Evolutionary conservation across 306 rosid species (phyloP), one percentile per base, ranked within the genome.

Genomic region (Potentilla sterilis): DNA sequence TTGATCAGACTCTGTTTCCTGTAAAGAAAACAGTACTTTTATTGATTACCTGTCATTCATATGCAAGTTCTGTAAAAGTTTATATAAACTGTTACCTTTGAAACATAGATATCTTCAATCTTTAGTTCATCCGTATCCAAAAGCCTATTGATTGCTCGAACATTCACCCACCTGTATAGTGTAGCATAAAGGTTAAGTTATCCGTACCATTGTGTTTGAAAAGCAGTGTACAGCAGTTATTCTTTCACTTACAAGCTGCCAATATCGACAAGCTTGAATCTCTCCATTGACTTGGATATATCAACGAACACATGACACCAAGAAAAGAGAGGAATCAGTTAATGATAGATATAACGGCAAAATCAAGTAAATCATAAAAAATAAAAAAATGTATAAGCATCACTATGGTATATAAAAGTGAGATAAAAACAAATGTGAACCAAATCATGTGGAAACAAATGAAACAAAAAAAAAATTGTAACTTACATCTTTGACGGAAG

Each of bases 221-320:
- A 16, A 46, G 70, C 48, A 79, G 9, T n/a, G 44, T 41, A 72
- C 19, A 68, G 69, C 49, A 79, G 74, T 34, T 22, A 32, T 73
- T 57, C 41, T n/a, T 68, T 72, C 70, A 88, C 97, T 88, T 72
- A 92, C 96, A 81, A 80, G 86, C 73, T 86, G 42, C 84, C 80
- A 69, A 90, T 87, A 80, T 92, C 88, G 43, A 86, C 40, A 67
- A 92, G 86, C 81, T 89, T 89, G 88, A 83, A 88, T 35, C 75
- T 75, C 55, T 78, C 89, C 79, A 18, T 81, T 68, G 66, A 81
- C 93, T 92, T 78, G 78, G 75, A 80, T 75, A 68, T 42, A 69
- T 65, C 61, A 75, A 70, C 72, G 74, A 68, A 80, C 72, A 77
- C 72, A 75, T 74, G 44, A 62, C 63, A 83, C 35, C 42, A 61